These are phyloP conservation scores for Nakaseomyces sp. DNA, from an alignment of 1,139 yeast species.

Conservation along the genomic window DNA sequence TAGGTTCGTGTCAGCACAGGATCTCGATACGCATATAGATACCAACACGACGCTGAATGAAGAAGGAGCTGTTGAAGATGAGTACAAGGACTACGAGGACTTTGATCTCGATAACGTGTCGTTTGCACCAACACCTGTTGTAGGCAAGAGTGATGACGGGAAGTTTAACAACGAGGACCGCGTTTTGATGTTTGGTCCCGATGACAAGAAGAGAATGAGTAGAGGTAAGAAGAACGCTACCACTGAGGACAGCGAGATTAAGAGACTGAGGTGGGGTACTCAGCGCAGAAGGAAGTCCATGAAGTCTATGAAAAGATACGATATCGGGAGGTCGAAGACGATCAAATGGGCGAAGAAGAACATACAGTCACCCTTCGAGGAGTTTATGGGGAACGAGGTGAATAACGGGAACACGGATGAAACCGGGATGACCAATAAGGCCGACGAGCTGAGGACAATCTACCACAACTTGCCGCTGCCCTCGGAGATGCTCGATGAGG, in stretches of 20 bases:
- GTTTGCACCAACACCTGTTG: background rate
- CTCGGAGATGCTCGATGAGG: constrained; percentile 47
- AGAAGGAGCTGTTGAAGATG: background rate
- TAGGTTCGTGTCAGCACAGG: background rate
- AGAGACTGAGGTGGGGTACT: constrained; percentile 86
- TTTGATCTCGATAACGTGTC: constrained; percentile 15
- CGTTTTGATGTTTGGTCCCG: constrained; percentile 10
- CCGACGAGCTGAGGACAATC: constrained; percentile 40
- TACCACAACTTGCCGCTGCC: constrained; percentile 69
- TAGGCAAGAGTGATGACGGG: constrained; percentile 11
- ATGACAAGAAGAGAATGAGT: constrained; percentile 15
- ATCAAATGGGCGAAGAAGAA: constrained; percentile 33
- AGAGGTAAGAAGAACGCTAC: constrained; percentile 3
- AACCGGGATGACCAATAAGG: constrained; percentile 20
- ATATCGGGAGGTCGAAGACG: constrained; percentile 33
- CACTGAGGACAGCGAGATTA: constrained; percentile 37
- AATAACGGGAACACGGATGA: constrained; percentile 15
- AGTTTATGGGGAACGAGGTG: constrained; percentile 13
- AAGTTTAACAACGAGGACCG: constrained; percentile 5
- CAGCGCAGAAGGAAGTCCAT: constrained; percentile 50
- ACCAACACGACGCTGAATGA: background rate
- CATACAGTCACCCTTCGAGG: constrained; percentile 27
- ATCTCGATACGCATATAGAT: background rate
- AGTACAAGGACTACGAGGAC: constrained; percentile 12
- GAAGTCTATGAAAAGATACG: constrained; percentile 45